Conservation (phyloP, 1,284 basidiomycete species). For the Sanghuangporus sanghuang region DNA sequence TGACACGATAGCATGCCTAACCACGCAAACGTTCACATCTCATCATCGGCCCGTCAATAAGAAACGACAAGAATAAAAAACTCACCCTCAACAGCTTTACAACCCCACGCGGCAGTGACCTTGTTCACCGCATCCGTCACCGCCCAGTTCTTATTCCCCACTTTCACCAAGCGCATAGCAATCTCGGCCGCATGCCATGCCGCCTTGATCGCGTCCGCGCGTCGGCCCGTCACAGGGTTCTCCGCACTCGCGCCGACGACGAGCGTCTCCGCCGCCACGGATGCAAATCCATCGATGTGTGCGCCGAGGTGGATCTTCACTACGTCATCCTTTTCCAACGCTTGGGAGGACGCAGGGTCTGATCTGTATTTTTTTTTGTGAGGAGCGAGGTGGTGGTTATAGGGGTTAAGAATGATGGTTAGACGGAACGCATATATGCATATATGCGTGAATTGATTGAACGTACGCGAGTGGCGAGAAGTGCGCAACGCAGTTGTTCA, state of each 20-base stretch:
- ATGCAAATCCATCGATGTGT: conserved; percentile 93
- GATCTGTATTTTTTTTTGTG: conserved; percentile 42
- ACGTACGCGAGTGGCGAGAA: conserved; percentile 75
- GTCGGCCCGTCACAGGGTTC: conserved; percentile 76
- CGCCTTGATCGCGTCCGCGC: conserved; percentile 90
- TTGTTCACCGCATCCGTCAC: conserved; percentile 86
- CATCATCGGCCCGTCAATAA: not conserved
- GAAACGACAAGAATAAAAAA: conserved; percentile 21
- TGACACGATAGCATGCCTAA: conserved; percentile 87
- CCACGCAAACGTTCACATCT: not conserved
- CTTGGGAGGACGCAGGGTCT: conserved; percentile 60
- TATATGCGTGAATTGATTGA: conserved; percentile 14
- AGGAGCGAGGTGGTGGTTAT: not conserved
- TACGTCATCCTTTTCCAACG: conserved; percentile 83
- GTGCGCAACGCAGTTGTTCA: conserved; percentile 86
- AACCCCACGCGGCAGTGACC: conserved; percentile 68
- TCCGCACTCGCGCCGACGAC: conserved; percentile 73
- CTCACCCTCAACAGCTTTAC: conserved; percentile 87
- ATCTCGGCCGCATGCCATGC: conserved; percentile 91
- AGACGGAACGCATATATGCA: conserved; percentile 1
- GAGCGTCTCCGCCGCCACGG: conserved; percentile 88
- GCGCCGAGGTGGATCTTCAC: conserved; percentile 96
- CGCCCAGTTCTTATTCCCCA: conserved; percentile 91
- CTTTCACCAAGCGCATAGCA: conserved; percentile 83
- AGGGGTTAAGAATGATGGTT: not conserved